Evolutionary conservation across 208 protist species (phyloP).

Genomic region (Wallacemonas sp.): DNA sequence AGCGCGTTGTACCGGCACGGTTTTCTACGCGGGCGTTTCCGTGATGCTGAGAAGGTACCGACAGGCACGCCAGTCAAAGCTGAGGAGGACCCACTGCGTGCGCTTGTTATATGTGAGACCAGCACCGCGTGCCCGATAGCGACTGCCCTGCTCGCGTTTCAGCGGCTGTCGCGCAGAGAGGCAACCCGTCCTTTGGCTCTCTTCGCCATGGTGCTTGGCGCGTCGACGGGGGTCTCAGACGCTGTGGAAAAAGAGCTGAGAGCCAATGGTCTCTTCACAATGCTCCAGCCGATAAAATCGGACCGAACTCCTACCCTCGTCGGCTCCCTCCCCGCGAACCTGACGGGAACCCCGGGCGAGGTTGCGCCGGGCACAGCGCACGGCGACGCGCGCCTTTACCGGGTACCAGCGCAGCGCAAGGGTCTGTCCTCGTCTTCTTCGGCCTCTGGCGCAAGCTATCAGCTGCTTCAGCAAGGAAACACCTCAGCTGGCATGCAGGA

Average conservation of each 20-base stretch:
- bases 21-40: not conserved
- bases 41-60: too few species aligned
- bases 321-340: not conserved
- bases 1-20: constrained; percentile 1
- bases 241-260: constrained; percentile 11
- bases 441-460: too few species aligned
- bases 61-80: too few species aligned
- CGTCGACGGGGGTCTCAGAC: not conserved
- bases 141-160: not conserved
- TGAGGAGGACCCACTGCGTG: not conserved
- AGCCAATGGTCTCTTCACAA: not conserved
- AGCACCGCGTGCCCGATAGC: not conserved
- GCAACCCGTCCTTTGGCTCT: not conserved
- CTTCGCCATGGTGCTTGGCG: constrained; percentile 16
- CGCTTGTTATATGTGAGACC: not conserved
- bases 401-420: too few species aligned
- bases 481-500: not conserved
- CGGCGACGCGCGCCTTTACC: not conserved
- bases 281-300: not conserved
- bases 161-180: not conserved
- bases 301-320: not conserved
- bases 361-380: too few species aligned
- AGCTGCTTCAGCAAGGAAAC: not conserved
- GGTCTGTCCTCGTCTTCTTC: too few species aligned
- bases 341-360: too few species aligned